A percentile compares a stretch with the other conserved stretches of the same genome.
phyloP scores from a whole-genome alignment of 371 early-diverging fungal genomes.

The Batkoa obscura region DNA sequence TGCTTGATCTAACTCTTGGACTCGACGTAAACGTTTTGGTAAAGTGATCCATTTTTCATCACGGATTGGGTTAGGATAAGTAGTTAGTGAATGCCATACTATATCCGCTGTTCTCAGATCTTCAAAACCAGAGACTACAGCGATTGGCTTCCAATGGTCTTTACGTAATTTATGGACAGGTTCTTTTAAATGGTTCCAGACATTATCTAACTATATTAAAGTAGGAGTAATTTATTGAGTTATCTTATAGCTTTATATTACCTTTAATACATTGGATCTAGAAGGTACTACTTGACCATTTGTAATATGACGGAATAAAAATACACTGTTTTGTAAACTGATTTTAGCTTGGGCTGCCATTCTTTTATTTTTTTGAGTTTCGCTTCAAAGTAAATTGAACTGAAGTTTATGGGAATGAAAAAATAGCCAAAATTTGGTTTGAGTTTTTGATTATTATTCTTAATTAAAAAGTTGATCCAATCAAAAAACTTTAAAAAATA shows the following conservation, averaged over 20 bases:
- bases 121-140: neutral
- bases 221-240: neutral
- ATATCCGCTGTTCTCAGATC: constrained; percentile 3
- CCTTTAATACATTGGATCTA: neutral
- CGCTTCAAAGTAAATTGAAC: too few species aligned
- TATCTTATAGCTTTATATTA: neutral
- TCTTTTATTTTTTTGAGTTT: too few species aligned
- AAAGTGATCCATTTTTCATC: neutral
- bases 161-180: neutral
- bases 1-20: neutral
- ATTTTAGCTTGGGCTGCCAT: too few species aligned
- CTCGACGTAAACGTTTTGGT: neutral
- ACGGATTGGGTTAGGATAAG: neutral
- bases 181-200: constrained; percentile 1
- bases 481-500: too few species aligned
- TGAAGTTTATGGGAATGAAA: too few species aligned
- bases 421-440: too few species aligned
- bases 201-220: neutral
- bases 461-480: too few species aligned
- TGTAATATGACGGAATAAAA: neutral
- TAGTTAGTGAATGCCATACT: constrained; percentile 1
- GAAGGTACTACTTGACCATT: constrained; percentile 5
- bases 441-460: too few species aligned
- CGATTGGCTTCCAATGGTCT: constrained; percentile 6
- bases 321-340: neutral